These are phyloP conservation scores for Leishmania amazonensis DNA, from an alignment of 208 protist genomes.

Conservation along the genomic window DNA sequence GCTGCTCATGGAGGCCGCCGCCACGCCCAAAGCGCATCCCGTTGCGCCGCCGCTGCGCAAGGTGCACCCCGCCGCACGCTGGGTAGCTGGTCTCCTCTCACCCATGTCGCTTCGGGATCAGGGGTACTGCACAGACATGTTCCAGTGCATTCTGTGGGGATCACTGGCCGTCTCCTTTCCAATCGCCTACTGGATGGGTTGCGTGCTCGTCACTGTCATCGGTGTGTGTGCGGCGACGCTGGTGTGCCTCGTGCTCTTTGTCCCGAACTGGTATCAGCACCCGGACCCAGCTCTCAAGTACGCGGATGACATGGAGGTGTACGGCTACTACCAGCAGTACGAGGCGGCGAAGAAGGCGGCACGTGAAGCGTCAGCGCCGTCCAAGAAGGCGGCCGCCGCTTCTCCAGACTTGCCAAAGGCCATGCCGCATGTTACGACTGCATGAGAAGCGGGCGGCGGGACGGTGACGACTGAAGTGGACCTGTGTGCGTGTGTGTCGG, in stretches of 20 bases:
- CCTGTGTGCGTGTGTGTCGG: not conserved
- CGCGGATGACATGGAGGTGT: conserved; percentile 54
- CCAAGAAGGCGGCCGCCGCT: not conserved
- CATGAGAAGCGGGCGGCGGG: not conserved
- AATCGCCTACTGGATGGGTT: conserved; percentile 53
- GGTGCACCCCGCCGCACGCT: conserved; percentile 64
- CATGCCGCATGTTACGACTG: not conserved
- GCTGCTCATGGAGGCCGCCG: conserved; percentile 8
- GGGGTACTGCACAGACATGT: conserved; percentile 24
- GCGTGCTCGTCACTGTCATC: conserved; percentile 55
- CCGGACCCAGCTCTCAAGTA: conserved; percentile 59
- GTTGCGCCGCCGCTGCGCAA: not conserved
- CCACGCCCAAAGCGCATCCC: not conserved
- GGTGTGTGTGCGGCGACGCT: conserved; percentile 35
- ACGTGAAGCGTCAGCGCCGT: not conserved
- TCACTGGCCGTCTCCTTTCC: conserved; percentile 57
- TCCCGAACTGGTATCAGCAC: conserved; percentile 82
- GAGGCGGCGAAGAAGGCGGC: conserved; percentile 32
- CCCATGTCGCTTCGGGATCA: conserved; percentile 86
- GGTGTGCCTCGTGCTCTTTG: conserved; percentile 51
- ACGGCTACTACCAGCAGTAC: conserved; percentile 62
- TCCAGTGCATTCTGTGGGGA: conserved; percentile 50
- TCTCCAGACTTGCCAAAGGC: not conserved
- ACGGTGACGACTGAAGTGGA: not conserved
- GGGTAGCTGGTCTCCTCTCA: conserved; percentile 63